Base-by-base conservation (phyloP, 805 yeast genomes). In the Candida loeiensis region DNA sequence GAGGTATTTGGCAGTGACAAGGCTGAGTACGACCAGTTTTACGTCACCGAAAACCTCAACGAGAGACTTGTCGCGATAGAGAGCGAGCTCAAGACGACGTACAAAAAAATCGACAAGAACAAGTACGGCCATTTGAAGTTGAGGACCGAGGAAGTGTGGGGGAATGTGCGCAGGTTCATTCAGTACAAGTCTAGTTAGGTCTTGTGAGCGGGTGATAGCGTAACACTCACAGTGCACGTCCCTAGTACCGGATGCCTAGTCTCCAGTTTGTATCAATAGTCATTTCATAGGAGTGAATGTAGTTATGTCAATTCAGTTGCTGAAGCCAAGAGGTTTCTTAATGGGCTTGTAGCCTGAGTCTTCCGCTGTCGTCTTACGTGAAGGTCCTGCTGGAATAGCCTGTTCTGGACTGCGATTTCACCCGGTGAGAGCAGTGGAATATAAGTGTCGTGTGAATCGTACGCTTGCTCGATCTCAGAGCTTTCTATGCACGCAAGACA, bases 1-100 rank as follows among this genome's bases (percentile, higher is more conserved):
- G 96, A 88, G 44, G 69, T 89, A 5, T 93, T 83, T 61, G 85
- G 85, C 11, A 39, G 36, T 14, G 98, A 93, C 62, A 74, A 74
- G 26, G 64, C 58, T 4, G 73, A 68, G 12, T 89, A 88, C 53
- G 95, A 88, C 55, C 63, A 59, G 18, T 74, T 85, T 1, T 91
- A 82, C 58, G 85, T 82, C 18, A 57, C 70, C 7, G 71, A 72
- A 14, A 66, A 71, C 6, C 74, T 79, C 49, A 53, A 77, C 26
- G 40, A 51, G 1, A 55, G 59, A 12, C 64, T 88, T 32, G 55
- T 59, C 40, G 58, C 60, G 16, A 54, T 76, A 7, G 59, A 68
- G 34, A 74, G 78, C 7, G 63, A 62, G n/a, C 63, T 82, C 41
- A 77, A 74, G 47, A 61, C 71, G 3, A 60, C 68, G 34, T 74